Percentiles rank a stretch among this genome's conserved stretches.
phyloP scores from a whole-genome alignment of 2,329 filamentous ascomycete genomes.

The Fusarium concolor region DNA sequence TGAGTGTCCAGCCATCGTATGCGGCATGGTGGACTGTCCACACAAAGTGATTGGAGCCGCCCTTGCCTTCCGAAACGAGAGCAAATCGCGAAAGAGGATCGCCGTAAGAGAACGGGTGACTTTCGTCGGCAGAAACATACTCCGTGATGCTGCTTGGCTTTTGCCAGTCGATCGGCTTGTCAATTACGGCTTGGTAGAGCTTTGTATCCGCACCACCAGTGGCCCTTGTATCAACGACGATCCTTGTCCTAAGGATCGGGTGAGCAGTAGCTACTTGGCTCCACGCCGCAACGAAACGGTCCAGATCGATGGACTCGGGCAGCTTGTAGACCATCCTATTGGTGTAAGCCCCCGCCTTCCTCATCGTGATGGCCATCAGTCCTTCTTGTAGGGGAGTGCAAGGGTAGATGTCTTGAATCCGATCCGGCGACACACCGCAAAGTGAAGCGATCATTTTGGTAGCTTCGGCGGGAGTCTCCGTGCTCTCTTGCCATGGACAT shows the following conservation, averaged over 20 bases:
- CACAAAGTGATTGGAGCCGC: background rate
- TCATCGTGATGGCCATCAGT: constrained; percentile 8
- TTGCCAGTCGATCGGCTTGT: constrained; percentile 6
- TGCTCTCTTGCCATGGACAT: constrained; percentile 10
- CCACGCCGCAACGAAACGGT: constrained; percentile 11
- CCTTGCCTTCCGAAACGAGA: constrained; percentile 6
- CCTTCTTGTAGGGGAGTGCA: constrained; percentile 6
- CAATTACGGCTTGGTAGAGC: constrained; percentile 12
- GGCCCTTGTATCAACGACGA: constrained; percentile 10
- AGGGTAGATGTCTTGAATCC: constrained; percentile 6
- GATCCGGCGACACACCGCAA: constrained; percentile 2
- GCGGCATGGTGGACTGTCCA: constrained; percentile 8
- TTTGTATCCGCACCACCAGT: constrained; percentile 5
- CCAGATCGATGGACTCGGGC: constrained; percentile 4
- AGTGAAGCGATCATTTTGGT: constrained; percentile 7
- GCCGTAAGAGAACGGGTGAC: constrained; percentile 7
- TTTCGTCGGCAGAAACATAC: constrained; percentile 8
- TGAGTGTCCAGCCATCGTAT: constrained; percentile 8
- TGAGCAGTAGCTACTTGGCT: constrained; percentile 6
- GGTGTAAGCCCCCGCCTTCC: constrained; percentile 2
- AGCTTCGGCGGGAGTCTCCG: background rate
- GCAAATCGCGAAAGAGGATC: constrained; percentile 9
- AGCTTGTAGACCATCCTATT: constrained; percentile 8
- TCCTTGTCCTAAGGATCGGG: constrained; percentile 8
- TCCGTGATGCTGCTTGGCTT: constrained; percentile 6